Evolutionary conservation across 108 stramenopile genomes (phyloP).

Genomic region (Nitzschia putrida): DNA sequence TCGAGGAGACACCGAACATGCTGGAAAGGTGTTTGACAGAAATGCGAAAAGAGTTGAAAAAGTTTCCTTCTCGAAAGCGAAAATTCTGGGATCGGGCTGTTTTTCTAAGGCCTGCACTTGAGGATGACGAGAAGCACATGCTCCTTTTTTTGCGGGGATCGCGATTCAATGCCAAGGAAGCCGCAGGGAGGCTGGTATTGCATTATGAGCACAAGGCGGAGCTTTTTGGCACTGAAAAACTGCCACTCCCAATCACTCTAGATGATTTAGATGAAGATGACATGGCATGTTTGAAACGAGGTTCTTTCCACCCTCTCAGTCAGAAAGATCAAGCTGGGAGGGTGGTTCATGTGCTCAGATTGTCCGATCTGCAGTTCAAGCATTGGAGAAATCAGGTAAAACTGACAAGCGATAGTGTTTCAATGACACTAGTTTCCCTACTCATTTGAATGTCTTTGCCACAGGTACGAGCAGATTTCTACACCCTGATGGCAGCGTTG

Average conservation of each 20-base stretch:
- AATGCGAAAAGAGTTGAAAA: not conserved
- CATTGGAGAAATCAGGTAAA: not conserved
- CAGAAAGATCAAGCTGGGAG: constrained; percentile 6
- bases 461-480: not conserved
- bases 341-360: not conserved
- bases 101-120: not conserved
- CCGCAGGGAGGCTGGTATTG: not conserved
- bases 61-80: not conserved
- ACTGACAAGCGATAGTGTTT: not conserved
- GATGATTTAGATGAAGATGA: constrained; percentile 12
- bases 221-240: constrained; percentile 3
- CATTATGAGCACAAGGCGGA: not conserved
- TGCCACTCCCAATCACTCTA: not conserved
- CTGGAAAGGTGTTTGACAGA: not conserved
- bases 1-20: not conserved
- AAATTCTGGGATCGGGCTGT: constrained; percentile 1
- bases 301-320: not conserved
- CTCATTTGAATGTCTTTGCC: too few species aligned
- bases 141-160: constrained; percentile 14
- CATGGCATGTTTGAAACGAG: not conserved
- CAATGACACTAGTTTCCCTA: too few species aligned
- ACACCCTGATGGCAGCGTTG: not conserved
- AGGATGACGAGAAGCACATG: not conserved
- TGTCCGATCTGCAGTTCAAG: not conserved
- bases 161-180: constrained; percentile 13